Evolutionary conservation across 2,329 filamentous ascomycete genomes (phyloP).

Genomic region (Xylariaceae sp.): DNA sequence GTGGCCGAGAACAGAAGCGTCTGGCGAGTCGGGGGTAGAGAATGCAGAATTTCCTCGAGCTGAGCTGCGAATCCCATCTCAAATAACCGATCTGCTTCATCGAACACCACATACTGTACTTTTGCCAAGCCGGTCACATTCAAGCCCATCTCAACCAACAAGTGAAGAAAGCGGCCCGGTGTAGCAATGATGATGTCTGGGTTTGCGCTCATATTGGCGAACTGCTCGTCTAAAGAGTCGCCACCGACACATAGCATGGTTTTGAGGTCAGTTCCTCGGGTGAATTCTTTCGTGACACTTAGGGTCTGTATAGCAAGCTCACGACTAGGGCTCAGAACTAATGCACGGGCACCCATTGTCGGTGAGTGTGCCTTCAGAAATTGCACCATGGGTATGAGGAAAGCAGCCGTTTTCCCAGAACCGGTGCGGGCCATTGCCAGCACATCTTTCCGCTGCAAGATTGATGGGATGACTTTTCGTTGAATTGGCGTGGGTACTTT

Average conservation of each 20-base stretch:
- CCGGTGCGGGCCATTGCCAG: slow-evolving; percentile 99
- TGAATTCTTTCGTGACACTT: slow-evolving; percentile 80
- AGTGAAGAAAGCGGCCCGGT: slow-evolving; percentile 89
- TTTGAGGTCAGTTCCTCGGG: slow-evolving; percentile 85
- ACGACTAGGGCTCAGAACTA: slow-evolving; percentile 89
- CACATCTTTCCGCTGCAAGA: slow-evolving; percentile 81
- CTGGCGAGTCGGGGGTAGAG: slow-evolving; percentile 78
- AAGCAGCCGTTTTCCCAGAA: slow-evolving; percentile 87
- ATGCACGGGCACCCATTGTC: slow-evolving; percentile 78
- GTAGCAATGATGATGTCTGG: slow-evolving; percentile 98
- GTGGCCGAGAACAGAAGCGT: slow-evolving; percentile 95
- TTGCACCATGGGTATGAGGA: slow-evolving; percentile 98
- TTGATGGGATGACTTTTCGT: slow-evolving; percentile 89
- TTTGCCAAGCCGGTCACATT: slow-evolving; percentile 68
- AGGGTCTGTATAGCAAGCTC: slow-evolving; percentile 78
- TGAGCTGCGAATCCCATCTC: slow-evolving; percentile 98
- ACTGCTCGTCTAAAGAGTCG: slow-evolving; percentile 47
- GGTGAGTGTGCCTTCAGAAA: slow-evolving; percentile 84
- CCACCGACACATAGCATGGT: slow-evolving; percentile 86
- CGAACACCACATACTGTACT: slow-evolving; percentile 91
- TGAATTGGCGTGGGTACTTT: slow-evolving; percentile 96
- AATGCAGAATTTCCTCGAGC: slow-evolving; percentile 81
- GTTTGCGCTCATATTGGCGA: slow-evolving; percentile 60
- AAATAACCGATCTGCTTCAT: slow-evolving; percentile 94
- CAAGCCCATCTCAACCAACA: slow-evolving; percentile 94